These are phyloP conservation scores for Paramecium tetraurelia DNA, from an alignment of 73 alveolate genomes.

Conservation along the genomic window DNA sequence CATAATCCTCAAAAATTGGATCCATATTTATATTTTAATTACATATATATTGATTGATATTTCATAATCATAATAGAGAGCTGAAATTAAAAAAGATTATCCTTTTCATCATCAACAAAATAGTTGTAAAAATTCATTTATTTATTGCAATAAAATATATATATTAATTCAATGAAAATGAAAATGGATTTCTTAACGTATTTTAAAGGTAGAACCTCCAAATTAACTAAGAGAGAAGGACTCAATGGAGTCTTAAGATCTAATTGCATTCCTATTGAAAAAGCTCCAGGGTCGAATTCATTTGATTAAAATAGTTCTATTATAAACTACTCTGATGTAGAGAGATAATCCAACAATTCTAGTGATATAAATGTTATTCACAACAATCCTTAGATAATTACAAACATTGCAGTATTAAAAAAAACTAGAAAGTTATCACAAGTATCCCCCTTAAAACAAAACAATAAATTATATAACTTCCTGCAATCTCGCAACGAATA, in stretches of 20 bases:
- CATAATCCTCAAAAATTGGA: slow-evolving; percentile 12
- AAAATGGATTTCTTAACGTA: not conserved
- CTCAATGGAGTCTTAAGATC: not conserved
- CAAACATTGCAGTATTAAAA: not conserved
- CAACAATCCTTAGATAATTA: not conserved
- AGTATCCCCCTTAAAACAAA: not conserved
- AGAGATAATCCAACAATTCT: not conserved
- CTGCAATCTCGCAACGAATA: not conserved
- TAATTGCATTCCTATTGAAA: not conserved
- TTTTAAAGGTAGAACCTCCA: not conserved
- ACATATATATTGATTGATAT: not conserved
- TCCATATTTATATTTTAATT: slow-evolving; percentile 2
- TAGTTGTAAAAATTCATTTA: not conserved
- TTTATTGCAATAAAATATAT: not conserved
- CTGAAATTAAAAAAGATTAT: not conserved
- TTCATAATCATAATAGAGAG: not conserved
- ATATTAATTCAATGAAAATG: not conserved
- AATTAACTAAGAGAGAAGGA: not conserved
- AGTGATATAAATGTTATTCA: not conserved
- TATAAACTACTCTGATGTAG: not conserved
- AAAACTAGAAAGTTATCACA: not conserved
- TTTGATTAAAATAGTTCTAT: not conserved
- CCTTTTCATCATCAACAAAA: not conserved
- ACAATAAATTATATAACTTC: not conserved
- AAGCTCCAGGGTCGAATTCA: not conserved